Base-by-base conservation (phyloP, 108 stramenopile species). In the Bacterosira constricta region DNA sequence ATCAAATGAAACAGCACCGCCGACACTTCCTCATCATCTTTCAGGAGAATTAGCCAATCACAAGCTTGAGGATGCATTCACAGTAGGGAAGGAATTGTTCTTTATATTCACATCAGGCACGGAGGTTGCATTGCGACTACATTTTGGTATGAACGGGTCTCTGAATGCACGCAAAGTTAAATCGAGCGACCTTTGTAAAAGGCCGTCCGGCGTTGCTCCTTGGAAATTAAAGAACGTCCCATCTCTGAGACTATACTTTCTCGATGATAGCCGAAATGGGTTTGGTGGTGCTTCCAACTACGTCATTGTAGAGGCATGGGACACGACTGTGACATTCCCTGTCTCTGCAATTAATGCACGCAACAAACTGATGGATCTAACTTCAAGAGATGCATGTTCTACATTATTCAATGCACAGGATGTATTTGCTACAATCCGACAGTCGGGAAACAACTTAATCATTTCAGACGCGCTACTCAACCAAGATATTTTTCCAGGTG, bases 91-190 rank as follows among this genome's bases (percentile, higher is more conserved):
- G 60, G 88, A 88, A 79, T 50, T 88, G 11, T 88, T 84, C 46
- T 83, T 88, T 3, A 71, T 86, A 8, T 83, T 88, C 49, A 47
- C 55, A 29, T 50, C 39, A 44, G 38, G 57, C 13, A 29, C 13
- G 20, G 84, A 88, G 2, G 25, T 42, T 31, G 87, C 85, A 31
- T n/a, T 86, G 47, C 81, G 88, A 29, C 63, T 86, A 9, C 88
- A 88, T 58, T 88, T 88, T 63, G 85, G 85, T 45, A 88, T 88
- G 88, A 86, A 83, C 57, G 88, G 88, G 3, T 71, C 66, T 9
- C 52, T 88, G 1, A 59, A 54, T 26, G 21, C 71, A 5, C 65
- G 64, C 26, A 83, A 60, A 34, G 34, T 25, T 37, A 47, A 64
- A 23, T 18, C 66, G 21, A 50, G 29, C 29, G 66, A 51, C 11